A percentile compares a stretch with the other conserved stretches of the same genome.
phyloP scores from a whole-genome alignment of 192 early-diverging fungal genomes.

The Coemansia sp. region DNA sequence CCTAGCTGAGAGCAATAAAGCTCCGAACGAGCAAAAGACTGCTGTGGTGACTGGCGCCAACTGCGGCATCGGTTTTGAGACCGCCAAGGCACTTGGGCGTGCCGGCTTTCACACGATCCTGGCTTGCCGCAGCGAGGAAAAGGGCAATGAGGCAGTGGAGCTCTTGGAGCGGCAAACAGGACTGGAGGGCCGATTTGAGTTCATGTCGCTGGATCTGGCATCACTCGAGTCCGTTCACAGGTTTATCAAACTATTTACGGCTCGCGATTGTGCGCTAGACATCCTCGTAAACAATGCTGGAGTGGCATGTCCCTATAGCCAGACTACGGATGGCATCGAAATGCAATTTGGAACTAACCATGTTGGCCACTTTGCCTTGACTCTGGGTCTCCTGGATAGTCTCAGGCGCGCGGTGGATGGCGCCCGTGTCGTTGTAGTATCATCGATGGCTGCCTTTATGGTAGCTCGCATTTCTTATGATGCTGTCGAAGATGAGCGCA shows the following conservation, averaged over 20 bases:
- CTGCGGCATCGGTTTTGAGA: conserved; percentile 54
- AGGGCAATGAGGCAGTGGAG: conserved; percentile 21
- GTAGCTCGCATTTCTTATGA: conserved; percentile 6
- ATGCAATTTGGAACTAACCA: conserved; percentile 61
- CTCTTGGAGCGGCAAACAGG: conserved; percentile 10
- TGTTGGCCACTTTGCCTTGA: conserved; percentile 48
- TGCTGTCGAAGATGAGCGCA: not conserved
- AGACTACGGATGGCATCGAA: conserved; percentile 59
- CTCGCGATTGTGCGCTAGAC: conserved; percentile 9
- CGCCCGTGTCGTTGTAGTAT: conserved; percentile 20
- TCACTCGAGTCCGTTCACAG: conserved; percentile 31
- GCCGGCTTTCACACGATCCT: conserved; percentile 49
- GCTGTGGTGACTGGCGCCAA: conserved; percentile 54
- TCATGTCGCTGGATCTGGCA: conserved; percentile 45
- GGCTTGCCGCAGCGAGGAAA: conserved; percentile 12
- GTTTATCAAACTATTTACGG: conserved; percentile 31
- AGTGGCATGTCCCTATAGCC: conserved; percentile 54
- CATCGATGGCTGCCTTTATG: conserved; percentile 17
- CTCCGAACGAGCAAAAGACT: conserved; percentile 9
- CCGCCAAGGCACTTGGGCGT: conserved; percentile 49
- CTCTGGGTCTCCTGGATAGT: conserved; percentile 12
- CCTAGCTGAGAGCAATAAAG: not conserved
- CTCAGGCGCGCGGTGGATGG: conserved; percentile 11
- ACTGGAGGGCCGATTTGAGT: conserved; percentile 19
- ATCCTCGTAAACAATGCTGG: conserved; percentile 41